These are phyloP conservation scores for Tetracladium marchalianum DNA, from an alignment of 495 filamentous ascomycete genomes.

Conservation along the genomic window DNA sequence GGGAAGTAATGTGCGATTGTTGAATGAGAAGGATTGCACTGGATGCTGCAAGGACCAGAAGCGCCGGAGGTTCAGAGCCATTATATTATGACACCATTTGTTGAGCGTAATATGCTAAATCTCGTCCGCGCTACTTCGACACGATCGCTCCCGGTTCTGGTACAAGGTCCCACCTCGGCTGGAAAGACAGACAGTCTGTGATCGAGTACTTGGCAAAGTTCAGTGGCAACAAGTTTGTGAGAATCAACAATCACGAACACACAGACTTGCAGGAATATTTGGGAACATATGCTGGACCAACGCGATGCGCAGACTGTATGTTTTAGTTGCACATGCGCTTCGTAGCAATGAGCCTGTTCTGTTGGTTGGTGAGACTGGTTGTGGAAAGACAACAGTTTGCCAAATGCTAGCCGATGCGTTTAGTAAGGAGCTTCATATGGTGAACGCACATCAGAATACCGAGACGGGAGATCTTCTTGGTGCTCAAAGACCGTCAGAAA, in stretches of 20 bases:
- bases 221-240: constrained; percentile 91
- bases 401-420: constrained; percentile 81
- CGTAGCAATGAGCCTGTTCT: constrained; percentile 89
- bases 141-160: constrained; percentile 82
- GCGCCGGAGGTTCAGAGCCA: constrained; percentile 62
- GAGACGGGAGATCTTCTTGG: constrained; percentile 97
- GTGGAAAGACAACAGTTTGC: constrained; percentile 93
- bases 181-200: constrained; percentile 99
- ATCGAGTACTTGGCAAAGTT: constrained; percentile 94
- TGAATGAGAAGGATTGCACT: constrained; percentile 57
- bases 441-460: constrained; percentile 96
- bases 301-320: constrained; percentile 83
- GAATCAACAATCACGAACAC: constrained; percentile 99
- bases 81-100: constrained; percentile 94
- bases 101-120: constrained; percentile 89
- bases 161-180: constrained; percentile 93
- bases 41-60: constrained; percentile 68
- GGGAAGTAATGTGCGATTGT: constrained; percentile 64
- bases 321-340: constrained; percentile 74
- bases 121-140: constrained; percentile 87
- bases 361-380: constrained; percentile 92
- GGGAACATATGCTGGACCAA: constrained; percentile 90
- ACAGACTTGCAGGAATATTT: constrained; percentile 98
- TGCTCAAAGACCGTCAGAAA: constrained; percentile 89
- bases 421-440: constrained; percentile 64